Evolutionary conservation across 2,329 filamentous ascomycete genomes (phyloP).

Genomic region (Leptosphaerulina australis): DNA sequence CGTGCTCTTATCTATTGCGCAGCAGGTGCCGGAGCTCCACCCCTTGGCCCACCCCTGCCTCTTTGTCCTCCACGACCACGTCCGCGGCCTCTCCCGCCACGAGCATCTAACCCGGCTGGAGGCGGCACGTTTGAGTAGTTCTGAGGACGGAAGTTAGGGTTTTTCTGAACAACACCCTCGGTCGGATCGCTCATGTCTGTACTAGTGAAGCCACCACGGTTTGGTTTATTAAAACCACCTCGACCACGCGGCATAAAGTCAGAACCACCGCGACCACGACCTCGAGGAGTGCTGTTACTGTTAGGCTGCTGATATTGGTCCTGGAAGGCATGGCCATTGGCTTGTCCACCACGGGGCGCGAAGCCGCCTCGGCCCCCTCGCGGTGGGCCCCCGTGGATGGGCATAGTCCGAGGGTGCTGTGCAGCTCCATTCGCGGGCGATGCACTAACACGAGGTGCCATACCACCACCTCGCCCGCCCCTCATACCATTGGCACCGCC

Average conservation of each 20-base stretch:
- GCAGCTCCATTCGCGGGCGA: constrained; percentile 33
- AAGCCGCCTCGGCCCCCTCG: constrained; percentile 49
- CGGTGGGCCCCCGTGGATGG: constrained; percentile 49
- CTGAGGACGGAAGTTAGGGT: constrained; percentile 62
- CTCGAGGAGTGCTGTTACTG: constrained; percentile 35
- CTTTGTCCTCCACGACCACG: constrained; percentile 41
- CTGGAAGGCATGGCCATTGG: constrained; percentile 33
- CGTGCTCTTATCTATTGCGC: constrained; percentile 28
- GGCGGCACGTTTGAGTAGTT: constrained; percentile 48
- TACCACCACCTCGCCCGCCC: constrained; percentile 50
- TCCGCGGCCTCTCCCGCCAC: constrained; percentile 32
- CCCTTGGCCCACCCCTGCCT: constrained; percentile 39
- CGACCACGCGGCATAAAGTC: constrained; percentile 50
- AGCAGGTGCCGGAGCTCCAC: constrained; percentile 29
- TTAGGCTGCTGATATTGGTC: constrained; percentile 35
- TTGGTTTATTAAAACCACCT: constrained; percentile 44
- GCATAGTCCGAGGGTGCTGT: constrained; percentile 44
- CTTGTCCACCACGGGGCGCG: constrained; percentile 42
- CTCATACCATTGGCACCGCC: constrained; percentile 51
- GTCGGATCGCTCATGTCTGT: constrained; percentile 59
- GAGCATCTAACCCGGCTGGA: constrained; percentile 40
- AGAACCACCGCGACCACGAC: constrained; percentile 29
- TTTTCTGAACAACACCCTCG: constrained; percentile 61
- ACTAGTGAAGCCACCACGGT: constrained; percentile 53
- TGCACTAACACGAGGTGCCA: constrained; percentile 38